A percentile compares a stretch with the other conserved stretches of the same genome.
Evolutionary conservation across 805 yeast genomes (phyloP).

Genomic region (Cyberlindnera xylosilytica): DNA sequence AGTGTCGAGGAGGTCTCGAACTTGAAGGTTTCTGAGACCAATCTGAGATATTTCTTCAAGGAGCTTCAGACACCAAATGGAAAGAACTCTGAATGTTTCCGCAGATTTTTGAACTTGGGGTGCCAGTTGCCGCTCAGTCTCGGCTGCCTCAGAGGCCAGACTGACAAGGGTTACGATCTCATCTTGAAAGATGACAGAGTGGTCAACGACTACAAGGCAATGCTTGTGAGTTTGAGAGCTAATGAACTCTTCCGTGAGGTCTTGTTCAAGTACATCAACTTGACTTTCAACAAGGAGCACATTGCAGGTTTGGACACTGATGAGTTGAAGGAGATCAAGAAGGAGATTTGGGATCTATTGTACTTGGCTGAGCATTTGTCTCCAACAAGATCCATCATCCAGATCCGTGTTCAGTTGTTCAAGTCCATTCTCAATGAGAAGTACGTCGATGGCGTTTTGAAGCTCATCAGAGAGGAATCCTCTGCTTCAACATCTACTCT

Average conservation of each 20-base stretch:
- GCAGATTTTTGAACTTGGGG: slow-evolving; percentile 25
- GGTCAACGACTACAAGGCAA: slow-evolving; percentile 21
- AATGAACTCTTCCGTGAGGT: slow-evolving; percentile 30
- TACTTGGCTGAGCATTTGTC: slow-evolving; percentile 25
- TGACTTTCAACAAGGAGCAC: slow-evolving; percentile 22
- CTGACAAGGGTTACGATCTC: slow-evolving; percentile 25
- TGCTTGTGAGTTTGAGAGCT: slow-evolving; percentile 27
- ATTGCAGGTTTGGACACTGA: slow-evolving; percentile 18
- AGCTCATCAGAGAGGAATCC: slow-evolving; percentile 17
- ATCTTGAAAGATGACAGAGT: slow-evolving; percentile 25
- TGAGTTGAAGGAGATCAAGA: slow-evolving; percentile 24
- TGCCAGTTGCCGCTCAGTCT: slow-evolving; percentile 18
- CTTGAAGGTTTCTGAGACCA: slow-evolving; percentile 21
- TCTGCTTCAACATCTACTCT: background rate
- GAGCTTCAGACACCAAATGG: slow-evolving; percentile 19
- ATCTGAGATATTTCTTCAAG: slow-evolving; percentile 25
- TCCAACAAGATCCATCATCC: slow-evolving; percentile 26
- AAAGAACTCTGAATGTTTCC: slow-evolving; percentile 21
- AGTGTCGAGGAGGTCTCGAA: slow-evolving; percentile 22
- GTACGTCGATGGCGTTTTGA: slow-evolving; percentile 22
- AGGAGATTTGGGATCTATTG: slow-evolving; percentile 26
- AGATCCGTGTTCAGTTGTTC: slow-evolving; percentile 28
- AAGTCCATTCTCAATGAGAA: slow-evolving; percentile 29
- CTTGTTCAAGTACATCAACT: slow-evolving; percentile 23
- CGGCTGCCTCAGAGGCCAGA: slow-evolving; percentile 23